Conservation (phyloP, 371 early-diverging fungal genomes). For the Actinomucor elegans region DNA sequence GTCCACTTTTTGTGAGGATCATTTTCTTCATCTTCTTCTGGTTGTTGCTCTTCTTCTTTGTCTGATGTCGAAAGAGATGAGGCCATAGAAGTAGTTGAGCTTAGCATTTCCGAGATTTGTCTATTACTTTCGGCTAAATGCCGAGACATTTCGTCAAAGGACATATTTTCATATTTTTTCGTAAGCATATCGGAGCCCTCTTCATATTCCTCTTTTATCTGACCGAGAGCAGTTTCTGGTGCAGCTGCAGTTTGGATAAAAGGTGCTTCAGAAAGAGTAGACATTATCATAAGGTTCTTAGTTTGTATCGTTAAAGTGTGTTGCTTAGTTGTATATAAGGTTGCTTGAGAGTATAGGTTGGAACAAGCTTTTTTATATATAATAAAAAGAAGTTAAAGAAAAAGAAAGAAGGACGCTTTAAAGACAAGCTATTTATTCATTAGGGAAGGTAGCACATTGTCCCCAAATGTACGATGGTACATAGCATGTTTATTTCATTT, state of each 20-base stretch:
- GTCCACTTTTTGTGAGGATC: constrained; percentile 54
- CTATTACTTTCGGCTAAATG: constrained; percentile 44
- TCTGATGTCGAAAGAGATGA: constrained; percentile 10
- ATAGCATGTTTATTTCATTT: too few species aligned
- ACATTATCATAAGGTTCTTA: too few species aligned
- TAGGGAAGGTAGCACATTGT: too few species aligned
- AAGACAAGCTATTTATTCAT: too few species aligned
- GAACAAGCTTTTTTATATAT: too few species aligned
- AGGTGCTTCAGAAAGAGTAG: too few species aligned
- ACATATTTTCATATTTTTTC: constrained; percentile 46
- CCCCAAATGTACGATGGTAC: too few species aligned
- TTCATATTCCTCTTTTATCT: constrained; percentile 7
- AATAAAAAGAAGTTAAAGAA: too few species aligned
- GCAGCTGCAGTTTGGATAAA: neutral
- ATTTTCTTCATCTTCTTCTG: constrained; percentile 25
- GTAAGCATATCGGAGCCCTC: constrained; percentile 6
- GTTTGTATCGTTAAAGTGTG: too few species aligned
- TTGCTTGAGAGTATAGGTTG: too few species aligned
- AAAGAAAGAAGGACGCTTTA: too few species aligned
- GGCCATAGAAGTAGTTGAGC: neutral
- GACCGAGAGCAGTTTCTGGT: neutral
- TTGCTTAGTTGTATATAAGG: too few species aligned
- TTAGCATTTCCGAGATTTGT: constrained; percentile 38
- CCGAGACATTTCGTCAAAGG: constrained; percentile 46
- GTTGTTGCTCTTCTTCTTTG: constrained; percentile 1